phyloP scores from a whole-genome alignment of 768 basidiomycete species.

The Auricularia sp. region DNA sequence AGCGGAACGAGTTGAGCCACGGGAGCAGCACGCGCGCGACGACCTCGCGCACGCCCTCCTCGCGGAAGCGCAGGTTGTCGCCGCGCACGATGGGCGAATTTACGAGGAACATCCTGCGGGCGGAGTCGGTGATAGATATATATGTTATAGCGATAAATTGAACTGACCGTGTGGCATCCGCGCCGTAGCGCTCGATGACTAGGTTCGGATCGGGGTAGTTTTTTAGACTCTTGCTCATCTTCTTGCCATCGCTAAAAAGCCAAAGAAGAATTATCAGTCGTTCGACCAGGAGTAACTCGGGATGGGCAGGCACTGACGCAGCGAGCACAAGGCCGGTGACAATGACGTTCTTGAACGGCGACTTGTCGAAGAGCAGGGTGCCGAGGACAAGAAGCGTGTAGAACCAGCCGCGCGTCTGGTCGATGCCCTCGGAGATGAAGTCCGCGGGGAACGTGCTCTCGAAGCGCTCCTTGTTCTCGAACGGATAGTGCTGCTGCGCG shows the following conservation, averaged over 20 bases:
- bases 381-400: conserved; percentile 93
- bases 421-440: conserved; percentile 96
- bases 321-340: conserved; percentile 94
- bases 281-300: too few relatives aligned
- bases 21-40: conserved; percentile 92
- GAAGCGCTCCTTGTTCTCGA: conserved; percentile 89
- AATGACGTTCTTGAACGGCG: conserved; percentile 98
- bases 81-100: conserved; percentile 98
- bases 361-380: conserved; percentile 87
- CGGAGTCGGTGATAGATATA: neutral
- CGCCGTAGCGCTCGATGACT: conserved; percentile 84
- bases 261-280: too few relatives aligned
- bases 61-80: conserved; percentile 95
- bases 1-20: conserved; percentile 98
- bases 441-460: conserved; percentile 84
- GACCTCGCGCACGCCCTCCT: conserved; percentile 95
- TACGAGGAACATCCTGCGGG: conserved; percentile 83
- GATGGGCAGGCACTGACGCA: conserved; percentile 53
- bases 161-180: conserved; percentile 79
- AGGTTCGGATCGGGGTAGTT: conserved; percentile 96
- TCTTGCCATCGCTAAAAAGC: conserved; percentile 76
- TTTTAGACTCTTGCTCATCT: conserved; percentile 96
- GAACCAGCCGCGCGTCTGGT: conserved; percentile 99
- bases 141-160: neutral
- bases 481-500: conserved; percentile 94